A percentile compares a stretch with the other conserved stretches of the same genome.
These are phyloP conservation scores for Mycena albidolilacea DNA, from an alignment of 768 basidiomycete species.

Conservation along the genomic window DNA sequence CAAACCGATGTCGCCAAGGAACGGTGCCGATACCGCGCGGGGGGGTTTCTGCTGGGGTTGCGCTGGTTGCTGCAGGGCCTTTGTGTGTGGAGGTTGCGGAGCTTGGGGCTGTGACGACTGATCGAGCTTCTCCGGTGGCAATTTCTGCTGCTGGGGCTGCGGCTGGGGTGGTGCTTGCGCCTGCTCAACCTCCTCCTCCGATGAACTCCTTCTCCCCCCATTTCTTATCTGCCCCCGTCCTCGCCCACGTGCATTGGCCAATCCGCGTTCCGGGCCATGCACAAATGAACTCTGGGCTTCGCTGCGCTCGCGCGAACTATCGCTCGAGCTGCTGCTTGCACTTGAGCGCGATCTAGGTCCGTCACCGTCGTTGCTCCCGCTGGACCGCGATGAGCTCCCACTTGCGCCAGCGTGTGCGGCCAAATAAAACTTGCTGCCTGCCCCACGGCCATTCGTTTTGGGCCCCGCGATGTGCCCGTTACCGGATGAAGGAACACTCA, in stretches of 20 bases:
- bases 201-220: constrained; percentile 1
- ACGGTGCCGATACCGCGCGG: constrained; percentile 16
- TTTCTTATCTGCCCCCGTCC: constrained; percentile 7
- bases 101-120: neutral
- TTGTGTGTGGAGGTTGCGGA: neutral
- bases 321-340: constrained; percentile 12
- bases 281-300: neutral
- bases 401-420: constrained; percentile 3
- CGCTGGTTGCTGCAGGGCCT: neutral
- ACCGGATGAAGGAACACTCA: neutral
- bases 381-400: constrained; percentile 23
- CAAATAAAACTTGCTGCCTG: constrained; percentile 28
- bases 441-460: neutral
- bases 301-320: constrained; percentile 26
- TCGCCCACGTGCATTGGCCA: constrained; percentile 14
- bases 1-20: constrained; percentile 12
- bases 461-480: too few relatives aligned
- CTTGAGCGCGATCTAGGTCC: neutral
- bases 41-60: constrained; percentile 1
- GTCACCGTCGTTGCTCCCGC: constrained; percentile 6
- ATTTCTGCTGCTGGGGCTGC: neutral
- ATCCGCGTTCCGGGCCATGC: constrained; percentile 16
- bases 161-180: neutral
- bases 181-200: neutral
- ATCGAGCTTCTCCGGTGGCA: neutral